phyloP scores from a whole-genome alignment of 768 basidiomycete species.

The Macrolepiota dolichaula region DNA sequence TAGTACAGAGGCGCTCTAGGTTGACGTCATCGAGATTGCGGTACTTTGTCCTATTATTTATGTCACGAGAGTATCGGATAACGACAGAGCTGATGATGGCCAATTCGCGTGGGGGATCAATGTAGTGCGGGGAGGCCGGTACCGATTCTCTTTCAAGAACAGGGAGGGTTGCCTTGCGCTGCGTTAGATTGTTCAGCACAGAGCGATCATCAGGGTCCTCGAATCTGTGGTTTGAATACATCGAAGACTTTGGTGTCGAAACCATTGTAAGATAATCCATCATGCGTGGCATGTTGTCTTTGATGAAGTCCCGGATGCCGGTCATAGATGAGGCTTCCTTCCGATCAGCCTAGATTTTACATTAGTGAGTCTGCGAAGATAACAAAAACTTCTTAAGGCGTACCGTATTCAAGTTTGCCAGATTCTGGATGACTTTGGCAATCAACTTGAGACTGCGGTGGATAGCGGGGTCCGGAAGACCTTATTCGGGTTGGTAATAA shows the following conservation, averaged over 20 bases:
- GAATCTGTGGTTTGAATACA: slow-evolving; percentile 4
- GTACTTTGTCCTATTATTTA: slow-evolving; percentile 25
- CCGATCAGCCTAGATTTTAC: slow-evolving; percentile 44
- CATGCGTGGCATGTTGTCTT: slow-evolving; percentile 64
- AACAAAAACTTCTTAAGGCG: slow-evolving; percentile 18
- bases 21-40: slow-evolving; percentile 33
- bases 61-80: slow-evolving; percentile 56
- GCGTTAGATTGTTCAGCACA: slow-evolving; percentile 47
- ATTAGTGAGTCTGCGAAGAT: neutral
- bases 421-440: slow-evolving; percentile 85
- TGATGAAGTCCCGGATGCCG: slow-evolving; percentile 70
- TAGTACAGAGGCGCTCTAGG: slow-evolving; percentile 54
- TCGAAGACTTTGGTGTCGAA: slow-evolving; percentile 45
- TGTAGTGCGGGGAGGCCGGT: slow-evolving; percentile 66
- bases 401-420: slow-evolving; percentile 81
- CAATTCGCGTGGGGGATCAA: slow-evolving; percentile 78
- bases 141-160: slow-evolving; percentile 66
- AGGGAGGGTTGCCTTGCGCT: slow-evolving; percentile 53
- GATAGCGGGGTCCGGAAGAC: slow-evolving; percentile 61
- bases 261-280: slow-evolving; percentile 73
- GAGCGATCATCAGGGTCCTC: slow-evolving; percentile 6
- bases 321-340: slow-evolving; percentile 86
- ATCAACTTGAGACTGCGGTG: slow-evolving; percentile 82
- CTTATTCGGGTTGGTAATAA: slow-evolving; percentile 31
- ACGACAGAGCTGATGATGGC: slow-evolving; percentile 75